Conservation (phyloP, 441 rosid species). For the Euphorbia celastroides region DNA sequence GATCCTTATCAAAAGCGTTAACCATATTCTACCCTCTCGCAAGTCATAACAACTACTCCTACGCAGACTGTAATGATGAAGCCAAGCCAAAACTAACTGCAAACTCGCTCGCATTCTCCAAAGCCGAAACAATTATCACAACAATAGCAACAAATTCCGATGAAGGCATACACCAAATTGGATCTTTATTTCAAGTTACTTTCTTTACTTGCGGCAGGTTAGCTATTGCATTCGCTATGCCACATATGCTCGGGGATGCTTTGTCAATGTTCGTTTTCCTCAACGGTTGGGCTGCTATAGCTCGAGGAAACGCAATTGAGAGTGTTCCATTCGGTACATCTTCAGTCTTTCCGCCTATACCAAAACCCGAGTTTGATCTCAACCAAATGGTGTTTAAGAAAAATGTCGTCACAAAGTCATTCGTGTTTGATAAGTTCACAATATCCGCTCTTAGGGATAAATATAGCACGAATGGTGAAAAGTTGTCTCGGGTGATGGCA, state of each 20-base stretch:
- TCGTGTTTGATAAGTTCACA: background rate
- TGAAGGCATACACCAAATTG: background rate
- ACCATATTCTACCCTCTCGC: constrained; percentile 26
- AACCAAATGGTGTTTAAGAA: background rate
- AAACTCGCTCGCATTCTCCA: background rate
- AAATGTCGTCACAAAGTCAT: background rate
- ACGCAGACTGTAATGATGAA: constrained; percentile 17
- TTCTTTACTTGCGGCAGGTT: background rate
- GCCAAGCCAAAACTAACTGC: constrained; percentile 19
- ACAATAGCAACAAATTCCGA: background rate
- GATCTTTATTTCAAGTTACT: background rate
- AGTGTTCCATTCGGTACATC: background rate
- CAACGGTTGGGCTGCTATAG: background rate
- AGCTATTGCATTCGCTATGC: background rate
- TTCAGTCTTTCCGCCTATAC: background rate
- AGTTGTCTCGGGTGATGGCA: background rate
- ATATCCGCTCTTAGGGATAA: background rate
- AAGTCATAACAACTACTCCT: constrained; percentile 14
- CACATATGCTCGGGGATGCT: background rate
- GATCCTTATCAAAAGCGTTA: constrained; percentile 23
- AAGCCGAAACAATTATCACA: background rate
- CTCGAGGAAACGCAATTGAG: background rate
- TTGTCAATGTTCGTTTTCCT: background rate
- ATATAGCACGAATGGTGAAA: background rate
- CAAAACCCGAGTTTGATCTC: background rate